Evolutionary conservation across 306 rosid genomes (phyloP), one percentile per base, ranked within the genome.

Genomic region (Senna tora): DNA sequence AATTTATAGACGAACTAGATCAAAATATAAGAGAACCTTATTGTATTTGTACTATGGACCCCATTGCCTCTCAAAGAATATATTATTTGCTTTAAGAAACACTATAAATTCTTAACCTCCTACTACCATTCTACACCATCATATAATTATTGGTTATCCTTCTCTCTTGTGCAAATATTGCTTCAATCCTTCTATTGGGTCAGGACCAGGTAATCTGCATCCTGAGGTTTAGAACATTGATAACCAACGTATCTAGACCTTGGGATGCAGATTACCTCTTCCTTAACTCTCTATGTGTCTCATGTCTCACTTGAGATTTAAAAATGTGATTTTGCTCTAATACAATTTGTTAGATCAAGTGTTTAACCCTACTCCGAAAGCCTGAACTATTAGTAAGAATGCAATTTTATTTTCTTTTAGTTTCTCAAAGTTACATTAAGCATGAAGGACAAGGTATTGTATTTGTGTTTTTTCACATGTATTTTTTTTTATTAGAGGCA

Each of bases 171-270:
- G 25, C 53, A 50, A 41, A 15, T 52, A 64, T 80, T 75, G 41
- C 51, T 60, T 67, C 41, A 69, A 34, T 67, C 5, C 46, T 74
- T 69, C 11, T 58, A 75, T 82, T 71, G 81, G 84, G 54, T 72
- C n/a, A 62, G 79, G 84, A 83, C 72, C 6, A 32, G 87, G 22
- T 79, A 83, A 83, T 83, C 87, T 72, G 79, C 79, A 83, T 83
- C 87, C 84, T 72, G 84, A 68, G 87, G 98, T 90, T 84, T 87
- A 87, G 82, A 92, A 72, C 80, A 73, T 69, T 63, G 6, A 1
- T 1, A 22, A 8, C 64, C 25, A 43, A 71, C 61, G 71, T 64
- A 38, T 75, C 62, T 79, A 75, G 49, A 17, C 79, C 81, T 75
- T 53, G 16, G 81, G 76, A 56, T 80, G 86, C 66, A 66, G 81